Conservation (phyloP, 768 basidiomycete genomes). For the Termitomyces sp. region DNA sequence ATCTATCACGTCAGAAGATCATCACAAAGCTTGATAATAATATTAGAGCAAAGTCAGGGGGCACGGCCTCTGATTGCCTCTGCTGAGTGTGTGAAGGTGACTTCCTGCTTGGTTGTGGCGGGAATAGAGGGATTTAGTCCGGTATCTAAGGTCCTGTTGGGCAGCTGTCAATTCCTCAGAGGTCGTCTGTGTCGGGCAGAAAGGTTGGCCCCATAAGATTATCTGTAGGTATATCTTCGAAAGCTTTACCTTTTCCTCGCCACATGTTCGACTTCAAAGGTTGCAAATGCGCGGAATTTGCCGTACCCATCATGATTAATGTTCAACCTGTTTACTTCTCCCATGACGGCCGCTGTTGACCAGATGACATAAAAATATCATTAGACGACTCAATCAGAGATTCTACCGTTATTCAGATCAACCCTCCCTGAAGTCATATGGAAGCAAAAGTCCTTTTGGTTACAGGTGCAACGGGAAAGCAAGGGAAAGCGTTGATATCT, state of each 20-base stretch:
- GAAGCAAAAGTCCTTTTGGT: constrained; percentile 22
- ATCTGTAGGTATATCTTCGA: neutral
- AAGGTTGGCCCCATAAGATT: neutral
- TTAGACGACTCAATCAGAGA: neutral
- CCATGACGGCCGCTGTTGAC: neutral
- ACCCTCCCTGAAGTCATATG: neutral
- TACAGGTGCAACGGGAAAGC: constrained; percentile 31
- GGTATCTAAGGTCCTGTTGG: neutral
- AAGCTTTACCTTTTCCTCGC: neutral
- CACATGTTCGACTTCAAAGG: neutral
- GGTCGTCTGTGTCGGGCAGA: neutral
- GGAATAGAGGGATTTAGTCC: neutral
- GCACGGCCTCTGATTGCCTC: neutral
- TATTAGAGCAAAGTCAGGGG: neutral
- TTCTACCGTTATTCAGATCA: neutral
- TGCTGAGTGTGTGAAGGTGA: neutral
- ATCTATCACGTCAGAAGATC: neutral
- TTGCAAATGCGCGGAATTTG: neutral
- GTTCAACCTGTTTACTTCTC: neutral
- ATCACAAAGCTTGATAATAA: neutral
- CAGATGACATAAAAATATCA: neutral
- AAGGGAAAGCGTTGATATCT: constrained; percentile 27
- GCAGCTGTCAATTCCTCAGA: neutral
- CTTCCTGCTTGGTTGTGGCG: neutral
- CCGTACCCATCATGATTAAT: neutral